A percentile compares a stretch with the other conserved stretches of the same genome.
phyloP scores from a whole-genome alignment of 495 filamentous ascomycete genomes.

The Xylaria longipes region DNA sequence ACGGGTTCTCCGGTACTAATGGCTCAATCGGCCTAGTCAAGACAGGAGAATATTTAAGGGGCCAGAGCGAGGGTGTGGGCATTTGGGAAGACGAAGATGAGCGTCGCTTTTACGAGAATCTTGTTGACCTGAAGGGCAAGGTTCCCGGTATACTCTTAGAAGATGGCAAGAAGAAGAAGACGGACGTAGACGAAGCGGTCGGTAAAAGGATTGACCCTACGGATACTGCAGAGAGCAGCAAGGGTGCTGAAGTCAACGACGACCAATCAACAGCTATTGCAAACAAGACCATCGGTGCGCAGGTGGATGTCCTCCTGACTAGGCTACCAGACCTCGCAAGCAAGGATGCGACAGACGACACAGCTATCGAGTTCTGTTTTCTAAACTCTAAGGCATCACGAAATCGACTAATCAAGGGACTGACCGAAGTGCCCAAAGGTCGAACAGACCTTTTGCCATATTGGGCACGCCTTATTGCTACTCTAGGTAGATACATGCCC shows the following conservation, averaged over 20 bases:
- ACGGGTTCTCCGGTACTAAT: slow-evolving; percentile 64
- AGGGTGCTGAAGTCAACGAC: slow-evolving; percentile 61
- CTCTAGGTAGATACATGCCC: slow-evolving; percentile 89
- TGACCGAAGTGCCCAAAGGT: slow-evolving; percentile 93
- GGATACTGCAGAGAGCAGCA: slow-evolving; percentile 60
- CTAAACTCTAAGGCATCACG: slow-evolving; percentile 97
- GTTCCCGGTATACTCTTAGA: slow-evolving; percentile 93
- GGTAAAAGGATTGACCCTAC: slow-evolving; percentile 60
- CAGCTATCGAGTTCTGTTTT: slow-evolving; percentile 95
- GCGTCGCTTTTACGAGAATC: slow-evolving; percentile 94
- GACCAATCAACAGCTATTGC: slow-evolving; percentile 92
- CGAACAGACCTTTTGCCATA: slow-evolving; percentile 89
- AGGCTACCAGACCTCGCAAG: slow-evolving; percentile 87
- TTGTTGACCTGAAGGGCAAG: slow-evolving; percentile 93
- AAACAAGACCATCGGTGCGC: slow-evolving; percentile 96
- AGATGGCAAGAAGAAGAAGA: slow-evolving; percentile 94
- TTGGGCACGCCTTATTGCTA: slow-evolving; percentile 92
- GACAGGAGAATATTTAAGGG: slow-evolving; percentile 89
- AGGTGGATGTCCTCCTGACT: slow-evolving; percentile 89
- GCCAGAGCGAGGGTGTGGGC: slow-evolving; percentile 88
- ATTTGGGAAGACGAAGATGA: slow-evolving; percentile 99
- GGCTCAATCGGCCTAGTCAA: slow-evolving; percentile 92
- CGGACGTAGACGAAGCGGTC: slow-evolving; percentile 69
- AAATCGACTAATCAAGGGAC: slow-evolving; percentile 88
- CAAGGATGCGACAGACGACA: slow-evolving; percentile 90